Conservation (phyloP, 768 basidiomycete genomes). For the Psilocybe subaeruginosa region DNA sequence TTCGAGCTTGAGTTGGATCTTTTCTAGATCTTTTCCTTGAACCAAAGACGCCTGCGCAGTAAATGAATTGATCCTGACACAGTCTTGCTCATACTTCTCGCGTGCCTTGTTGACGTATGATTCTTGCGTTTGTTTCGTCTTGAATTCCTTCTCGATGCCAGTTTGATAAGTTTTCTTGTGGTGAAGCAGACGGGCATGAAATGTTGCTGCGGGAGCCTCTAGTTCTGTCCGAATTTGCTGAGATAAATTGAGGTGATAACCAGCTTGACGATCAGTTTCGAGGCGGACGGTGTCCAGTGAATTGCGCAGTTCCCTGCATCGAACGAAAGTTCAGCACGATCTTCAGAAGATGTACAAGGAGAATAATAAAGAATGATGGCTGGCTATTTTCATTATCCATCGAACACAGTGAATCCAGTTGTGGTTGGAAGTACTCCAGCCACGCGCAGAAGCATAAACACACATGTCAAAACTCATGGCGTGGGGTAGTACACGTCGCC, state of each 20-base stretch:
- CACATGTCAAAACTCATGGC: not conserved
- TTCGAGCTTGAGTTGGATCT: conserved; percentile 84
- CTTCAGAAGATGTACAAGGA: conserved; percentile 2
- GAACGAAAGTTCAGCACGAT: conserved; percentile 16
- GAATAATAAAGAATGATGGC: not conserved
- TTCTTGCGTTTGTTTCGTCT: conserved; percentile 87
- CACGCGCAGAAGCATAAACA: not conserved
- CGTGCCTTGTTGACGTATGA: conserved; percentile 85
- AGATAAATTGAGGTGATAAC: conserved; percentile 73
- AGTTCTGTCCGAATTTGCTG: conserved; percentile 76
- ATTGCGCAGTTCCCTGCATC: conserved; percentile 74
- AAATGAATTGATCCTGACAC: conserved; percentile 90
- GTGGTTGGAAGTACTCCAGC: not conserved
- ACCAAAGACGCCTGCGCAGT: conserved; percentile 90
- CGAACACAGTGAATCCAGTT: not conserved
- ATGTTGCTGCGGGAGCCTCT: conserved; percentile 64
- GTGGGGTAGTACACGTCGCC: conserved; percentile 4
- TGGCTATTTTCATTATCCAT: not conserved
- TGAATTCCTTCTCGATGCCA: conserved; percentile 88
- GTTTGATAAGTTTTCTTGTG: conserved; percentile 76
- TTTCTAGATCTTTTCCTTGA: conserved; percentile 94
- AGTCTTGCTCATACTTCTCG: conserved; percentile 93
- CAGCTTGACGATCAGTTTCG: conserved; percentile 86
- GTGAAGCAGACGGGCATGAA: conserved; percentile 65
- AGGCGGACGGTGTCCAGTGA: conserved; percentile 77